phyloP scores from a whole-genome alignment of 768 basidiomycete species.

The Obba rivulosa region DNA sequence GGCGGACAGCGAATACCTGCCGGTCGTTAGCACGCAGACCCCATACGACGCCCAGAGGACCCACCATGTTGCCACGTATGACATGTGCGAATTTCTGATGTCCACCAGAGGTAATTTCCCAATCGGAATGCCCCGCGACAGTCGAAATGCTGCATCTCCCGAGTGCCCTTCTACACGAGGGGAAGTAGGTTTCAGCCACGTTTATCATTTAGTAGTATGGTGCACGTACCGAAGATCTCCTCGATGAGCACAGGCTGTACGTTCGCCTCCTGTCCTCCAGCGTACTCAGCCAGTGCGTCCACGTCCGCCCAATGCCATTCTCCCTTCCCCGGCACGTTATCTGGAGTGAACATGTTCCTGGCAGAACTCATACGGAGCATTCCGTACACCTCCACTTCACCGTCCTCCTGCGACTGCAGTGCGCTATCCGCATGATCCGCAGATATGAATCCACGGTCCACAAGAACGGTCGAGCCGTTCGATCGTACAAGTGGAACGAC shows the following conservation, averaged over 20 bases:
- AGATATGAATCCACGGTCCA: constrained; percentile 88
- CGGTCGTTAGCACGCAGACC: not conserved
- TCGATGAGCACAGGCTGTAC: constrained; percentile 91
- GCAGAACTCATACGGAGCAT: constrained; percentile 79
- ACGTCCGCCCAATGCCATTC: constrained; percentile 95
- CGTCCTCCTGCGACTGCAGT: constrained; percentile 33
- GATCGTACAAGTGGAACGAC: constrained; percentile 80
- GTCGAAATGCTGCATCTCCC: constrained; percentile 56
- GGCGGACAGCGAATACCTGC: constrained; percentile 85
- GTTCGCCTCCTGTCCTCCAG: constrained; percentile 62
- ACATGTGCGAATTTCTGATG: constrained; percentile 88
- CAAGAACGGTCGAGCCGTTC: constrained; percentile 79
- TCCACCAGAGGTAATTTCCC: constrained; percentile 82
- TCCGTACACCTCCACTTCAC: constrained; percentile 71
- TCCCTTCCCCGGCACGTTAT: constrained; percentile 73
- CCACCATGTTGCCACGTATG: constrained; percentile 94
- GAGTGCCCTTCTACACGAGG: constrained; percentile 68
- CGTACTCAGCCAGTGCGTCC: constrained; percentile 68
- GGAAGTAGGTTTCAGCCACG: not conserved
- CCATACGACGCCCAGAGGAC: constrained; percentile 9
- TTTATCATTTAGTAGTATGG: not conserved
- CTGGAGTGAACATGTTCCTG: constrained; percentile 81
- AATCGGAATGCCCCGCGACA: constrained; percentile 74
- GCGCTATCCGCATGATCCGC: constrained; percentile 43
- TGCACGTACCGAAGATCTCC: constrained; percentile 76